These are phyloP conservation scores for Passalora sequoiae DNA, from an alignment of 2,329 filamentous ascomycete genomes.

Conservation along the genomic window DNA sequence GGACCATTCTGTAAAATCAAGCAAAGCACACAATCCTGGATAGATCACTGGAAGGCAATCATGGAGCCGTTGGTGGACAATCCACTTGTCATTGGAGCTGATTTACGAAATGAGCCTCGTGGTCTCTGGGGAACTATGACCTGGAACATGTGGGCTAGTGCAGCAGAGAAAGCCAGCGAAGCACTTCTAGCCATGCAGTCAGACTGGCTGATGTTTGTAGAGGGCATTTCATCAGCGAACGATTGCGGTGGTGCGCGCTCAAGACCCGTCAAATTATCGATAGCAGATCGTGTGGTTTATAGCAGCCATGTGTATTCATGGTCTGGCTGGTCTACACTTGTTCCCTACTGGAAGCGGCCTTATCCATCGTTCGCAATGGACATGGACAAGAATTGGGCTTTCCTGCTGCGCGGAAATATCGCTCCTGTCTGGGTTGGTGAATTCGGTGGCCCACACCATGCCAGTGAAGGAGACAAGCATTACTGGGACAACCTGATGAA, in stretches of 20 bases:
- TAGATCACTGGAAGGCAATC: slow-evolving; percentile 60
- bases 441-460: slow-evolving; percentile 54
- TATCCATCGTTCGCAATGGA: slow-evolving; percentile 59
- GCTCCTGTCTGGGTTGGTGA: slow-evolving; percentile 66
- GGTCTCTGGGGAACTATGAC: slow-evolving; percentile 65
- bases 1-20: slow-evolving; percentile 55
- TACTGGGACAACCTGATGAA: slow-evolving; percentile 62
- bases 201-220: slow-evolving; percentile 63
- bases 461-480: slow-evolving; percentile 54
- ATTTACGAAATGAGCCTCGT: slow-evolving; percentile 64
- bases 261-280: slow-evolving; percentile 55
- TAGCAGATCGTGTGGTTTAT: slow-evolving; percentile 57
- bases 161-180: slow-evolving; percentile 60
- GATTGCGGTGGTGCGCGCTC: slow-evolving; percentile 54
- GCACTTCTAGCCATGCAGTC: slow-evolving; percentile 54
- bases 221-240: slow-evolving; percentile 63
- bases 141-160: slow-evolving; percentile 60
- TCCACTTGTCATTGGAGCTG: slow-evolving; percentile 59
- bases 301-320: slow-evolving; percentile 64
- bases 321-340: slow-evolving; percentile 56
- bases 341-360: slow-evolving; percentile 55
- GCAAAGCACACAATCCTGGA: slow-evolving; percentile 62
- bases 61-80: slow-evolving; percentile 57
- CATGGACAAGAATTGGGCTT: slow-evolving; percentile 63
- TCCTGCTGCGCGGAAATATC: slow-evolving; percentile 52